Percentiles rank a stretch among this genome's conserved stretches.
phyloP scores from a whole-genome alignment of 1,284 basidiomycete genomes.

The Caloboletus inedulis region DNA sequence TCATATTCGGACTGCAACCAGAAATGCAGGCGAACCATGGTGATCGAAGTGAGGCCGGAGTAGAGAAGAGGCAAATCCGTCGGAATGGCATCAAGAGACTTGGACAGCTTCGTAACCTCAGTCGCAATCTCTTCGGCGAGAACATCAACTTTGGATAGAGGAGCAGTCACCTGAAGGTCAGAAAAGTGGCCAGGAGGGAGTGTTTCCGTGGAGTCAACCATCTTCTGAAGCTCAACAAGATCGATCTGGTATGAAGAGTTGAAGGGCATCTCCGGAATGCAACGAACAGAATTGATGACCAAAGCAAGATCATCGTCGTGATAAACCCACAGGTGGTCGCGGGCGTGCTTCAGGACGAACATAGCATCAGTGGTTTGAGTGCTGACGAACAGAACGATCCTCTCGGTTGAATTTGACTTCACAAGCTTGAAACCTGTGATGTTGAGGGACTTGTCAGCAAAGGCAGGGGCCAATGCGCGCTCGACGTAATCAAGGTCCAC shows the following conservation, averaged over 20 bases:
- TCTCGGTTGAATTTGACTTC: conserved; percentile 23
- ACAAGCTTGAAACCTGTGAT: conserved; percentile 26
- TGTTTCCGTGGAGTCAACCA: conserved; percentile 20
- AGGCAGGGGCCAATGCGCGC: conserved; percentile 26
- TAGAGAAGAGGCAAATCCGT: conserved; percentile 24
- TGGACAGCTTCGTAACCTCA: conserved; percentile 19
- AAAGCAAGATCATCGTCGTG: conserved; percentile 21
- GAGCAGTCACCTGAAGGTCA: not conserved
- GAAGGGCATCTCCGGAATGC: conserved; percentile 29
- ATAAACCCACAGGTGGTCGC: conserved; percentile 18
- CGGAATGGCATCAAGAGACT: conserved; percentile 14
- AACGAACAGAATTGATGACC: conserved; percentile 21
- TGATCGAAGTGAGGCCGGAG: conserved; percentile 25
- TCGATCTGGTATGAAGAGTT: conserved; percentile 32
- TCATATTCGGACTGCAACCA: conserved; percentile 29
- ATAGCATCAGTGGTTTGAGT: conserved; percentile 21
- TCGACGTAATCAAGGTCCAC: conserved; percentile 30
- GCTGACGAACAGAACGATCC: conserved; percentile 22
- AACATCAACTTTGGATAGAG: conserved; percentile 13
- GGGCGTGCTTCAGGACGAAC: conserved; percentile 25
- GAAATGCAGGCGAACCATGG: conserved; percentile 27
- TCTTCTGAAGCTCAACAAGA: conserved; percentile 23
- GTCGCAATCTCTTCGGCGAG: conserved; percentile 22
- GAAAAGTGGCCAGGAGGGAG: conserved; percentile 9
- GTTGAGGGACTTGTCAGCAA: conserved; percentile 13